These are phyloP conservation scores for Paxillus rubicundulus DNA, from an alignment of 768 basidiomycete species.

Conservation along the genomic window DNA sequence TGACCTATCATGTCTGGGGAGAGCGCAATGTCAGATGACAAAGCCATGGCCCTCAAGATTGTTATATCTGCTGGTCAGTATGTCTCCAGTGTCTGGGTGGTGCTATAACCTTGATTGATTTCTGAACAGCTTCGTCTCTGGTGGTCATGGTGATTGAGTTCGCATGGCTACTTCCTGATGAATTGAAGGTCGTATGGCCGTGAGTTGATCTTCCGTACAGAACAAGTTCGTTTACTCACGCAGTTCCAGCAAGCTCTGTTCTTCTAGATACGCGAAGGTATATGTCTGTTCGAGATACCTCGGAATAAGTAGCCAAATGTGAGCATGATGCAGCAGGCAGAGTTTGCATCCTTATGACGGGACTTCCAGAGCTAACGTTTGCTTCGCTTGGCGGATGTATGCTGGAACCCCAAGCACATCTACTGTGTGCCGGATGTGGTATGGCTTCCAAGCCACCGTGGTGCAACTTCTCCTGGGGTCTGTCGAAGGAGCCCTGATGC, in stretches of 20 bases:
- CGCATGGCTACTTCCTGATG: constrained; percentile 10
- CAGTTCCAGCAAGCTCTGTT: constrained; percentile 5
- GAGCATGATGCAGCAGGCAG: background rate
- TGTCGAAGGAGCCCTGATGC: constrained; percentile 16
- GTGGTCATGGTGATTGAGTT: constrained; percentile 18
- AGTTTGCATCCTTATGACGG: background rate
- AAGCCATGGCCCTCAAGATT: constrained; percentile 4
- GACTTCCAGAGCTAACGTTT: constrained; percentile 19
- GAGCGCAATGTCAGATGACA: background rate
- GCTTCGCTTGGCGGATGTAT: constrained; percentile 20
- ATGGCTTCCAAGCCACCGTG: constrained; percentile 10
- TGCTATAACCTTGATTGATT: background rate
- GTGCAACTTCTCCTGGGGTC: constrained; percentile 14
- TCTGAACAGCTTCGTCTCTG: constrained; percentile 6
- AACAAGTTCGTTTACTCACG: background rate
- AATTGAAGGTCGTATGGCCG: constrained; percentile 20
- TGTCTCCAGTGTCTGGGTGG: background rate
- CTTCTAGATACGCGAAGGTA: constrained; percentile 5
- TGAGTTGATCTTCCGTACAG: constrained; percentile 3
- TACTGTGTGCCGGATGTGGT: constrained; percentile 16
- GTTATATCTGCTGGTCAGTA: constrained; percentile 15
- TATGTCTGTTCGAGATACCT: constrained; percentile 15
- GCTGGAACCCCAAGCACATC: constrained; percentile 4
- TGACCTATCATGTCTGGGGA: background rate
- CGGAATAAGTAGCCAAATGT: constrained; percentile 20